phyloP scores from a whole-genome alignment of 805 yeast species.

The Dipodascus albidus region DNA sequence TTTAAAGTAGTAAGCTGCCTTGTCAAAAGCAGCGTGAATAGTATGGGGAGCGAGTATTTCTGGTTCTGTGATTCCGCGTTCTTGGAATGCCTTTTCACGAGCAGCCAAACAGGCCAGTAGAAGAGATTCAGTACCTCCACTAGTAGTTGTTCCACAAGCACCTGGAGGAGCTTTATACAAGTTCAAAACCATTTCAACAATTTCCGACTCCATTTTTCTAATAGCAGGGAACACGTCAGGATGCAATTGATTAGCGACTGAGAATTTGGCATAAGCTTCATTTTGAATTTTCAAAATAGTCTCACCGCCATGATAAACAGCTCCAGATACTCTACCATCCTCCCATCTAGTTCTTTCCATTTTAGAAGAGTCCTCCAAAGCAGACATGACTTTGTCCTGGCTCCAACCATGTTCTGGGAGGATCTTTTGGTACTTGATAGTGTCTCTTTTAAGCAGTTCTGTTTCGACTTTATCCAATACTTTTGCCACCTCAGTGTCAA shows the following conservation, averaged over 20 bases:
- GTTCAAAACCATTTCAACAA: conserved; percentile 78
- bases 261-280: conserved; percentile 59
- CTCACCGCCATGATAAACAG: conserved; percentile 93
- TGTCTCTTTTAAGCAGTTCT: conserved; percentile 41
- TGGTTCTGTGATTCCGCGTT: conserved; percentile 51
- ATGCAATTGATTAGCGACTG: conserved; percentile 89
- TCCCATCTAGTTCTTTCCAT: conserved; percentile 72
- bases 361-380: conserved; percentile 33
- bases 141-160: conserved; percentile 72
- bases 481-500: conserved; percentile 46
- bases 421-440: conserved; percentile 16
- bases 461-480: conserved; percentile 41
- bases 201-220: conserved; percentile 92
- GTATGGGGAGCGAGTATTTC: conserved; percentile 86
- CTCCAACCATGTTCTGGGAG: conserved; percentile 55
- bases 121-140: conserved; percentile 94
- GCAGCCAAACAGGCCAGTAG: conserved; percentile 82
- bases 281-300: conserved; percentile 66
- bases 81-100: conserved; percentile 49
- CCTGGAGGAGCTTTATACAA: conserved; percentile 71
- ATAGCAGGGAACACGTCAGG: conserved; percentile 97
- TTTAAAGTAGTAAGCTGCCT: conserved; percentile 84
- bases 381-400: conserved; percentile 33
- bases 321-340: conserved; percentile 82
- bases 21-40: conserved; percentile 90